Evolutionary conservation across 1,284 basidiomycete genomes (phyloP).

Genomic region (Bjerkandera adusta): DNA sequence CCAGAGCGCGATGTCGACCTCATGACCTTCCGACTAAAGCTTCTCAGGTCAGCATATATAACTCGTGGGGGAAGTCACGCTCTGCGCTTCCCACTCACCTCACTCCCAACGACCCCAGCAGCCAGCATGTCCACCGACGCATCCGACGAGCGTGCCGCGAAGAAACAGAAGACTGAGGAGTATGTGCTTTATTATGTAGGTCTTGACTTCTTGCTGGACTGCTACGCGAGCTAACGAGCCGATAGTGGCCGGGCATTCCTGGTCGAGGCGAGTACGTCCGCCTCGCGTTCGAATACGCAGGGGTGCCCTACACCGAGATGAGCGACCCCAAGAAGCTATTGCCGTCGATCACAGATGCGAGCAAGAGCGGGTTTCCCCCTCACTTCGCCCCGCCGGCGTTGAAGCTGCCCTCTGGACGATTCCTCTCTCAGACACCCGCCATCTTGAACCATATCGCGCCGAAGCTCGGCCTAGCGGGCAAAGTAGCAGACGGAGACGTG

Average conservation of each 20-base stretch:
- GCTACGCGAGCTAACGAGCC: no score
- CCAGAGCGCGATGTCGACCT: no score
- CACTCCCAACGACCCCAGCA: background rate
- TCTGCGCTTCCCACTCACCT: background rate
- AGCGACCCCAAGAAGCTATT: constrained; percentile 18
- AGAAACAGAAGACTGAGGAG: constrained; percentile 28
- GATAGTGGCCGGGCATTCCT: constrained; percentile 37
- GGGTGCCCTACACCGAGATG: constrained; percentile 36
- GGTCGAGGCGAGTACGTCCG: constrained; percentile 47
- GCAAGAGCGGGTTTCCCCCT: constrained; percentile 24
- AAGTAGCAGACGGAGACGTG: constrained; percentile 20
- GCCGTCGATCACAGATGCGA: constrained; percentile 17
- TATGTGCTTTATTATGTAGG: constrained; percentile 33
- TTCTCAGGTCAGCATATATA: no score
- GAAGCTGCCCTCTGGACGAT: constrained; percentile 30
- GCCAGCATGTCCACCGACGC: constrained; percentile 14
- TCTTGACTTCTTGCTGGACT: constrained; percentile 1
- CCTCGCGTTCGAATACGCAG: constrained; percentile 42
- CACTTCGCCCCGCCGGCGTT: constrained; percentile 39
- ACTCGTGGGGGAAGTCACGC: no score
- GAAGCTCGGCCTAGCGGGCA: constrained; percentile 35
- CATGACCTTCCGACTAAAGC: no score
- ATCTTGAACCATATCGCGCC: constrained; percentile 43
- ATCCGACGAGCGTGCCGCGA: constrained; percentile 17
- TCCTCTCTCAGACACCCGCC: constrained; percentile 39